A percentile compares a stretch with the other conserved stretches of the same genome.
phyloP scores from a whole-genome alignment of 306 rosid genomes.

The Sechiopsis laciniata region DNA sequence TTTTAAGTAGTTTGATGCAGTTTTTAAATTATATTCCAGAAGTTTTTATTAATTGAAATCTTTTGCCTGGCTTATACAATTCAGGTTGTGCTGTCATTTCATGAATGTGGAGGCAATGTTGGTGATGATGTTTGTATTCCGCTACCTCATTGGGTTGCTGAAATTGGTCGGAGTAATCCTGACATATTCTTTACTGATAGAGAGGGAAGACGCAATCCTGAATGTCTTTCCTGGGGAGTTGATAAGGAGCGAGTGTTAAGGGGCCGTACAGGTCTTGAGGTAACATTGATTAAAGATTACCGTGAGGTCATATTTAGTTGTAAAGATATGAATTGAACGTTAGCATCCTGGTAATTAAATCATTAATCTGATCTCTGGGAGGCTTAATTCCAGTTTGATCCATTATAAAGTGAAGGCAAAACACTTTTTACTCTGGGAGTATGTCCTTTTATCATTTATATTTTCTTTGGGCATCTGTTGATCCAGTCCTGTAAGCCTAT shows the following conservation, averaged over 20 bases:
- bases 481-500: background rate
- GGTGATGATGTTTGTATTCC: constrained; percentile 97
- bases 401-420: background rate
- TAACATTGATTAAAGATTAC: constrained; percentile 23
- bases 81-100: constrained; percentile 90
- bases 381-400: background rate
- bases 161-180: constrained; percentile 93
- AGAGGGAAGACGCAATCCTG: constrained; percentile 95
- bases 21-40: background rate
- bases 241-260: constrained; percentile 93
- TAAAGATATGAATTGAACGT: background rate
- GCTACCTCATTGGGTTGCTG: constrained; percentile 95
- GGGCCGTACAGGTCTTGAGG: constrained; percentile 97
- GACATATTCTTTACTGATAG: constrained; percentile 90
- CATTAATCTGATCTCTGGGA: background rate
- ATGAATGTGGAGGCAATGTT: constrained; percentile 96
- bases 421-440: background rate
- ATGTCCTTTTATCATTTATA: constrained; percentile 5
- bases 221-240: constrained; percentile 96
- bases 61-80: constrained; percentile 7
- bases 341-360: background rate
- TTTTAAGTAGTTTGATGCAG: background rate
- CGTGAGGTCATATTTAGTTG: background rate
- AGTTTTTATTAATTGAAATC: constrained; percentile 6
- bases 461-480: constrained; percentile 13